Evolutionary conservation across 495 filamentous ascomycete species (phyloP).

Genomic region (Darksidea phi): DNA sequence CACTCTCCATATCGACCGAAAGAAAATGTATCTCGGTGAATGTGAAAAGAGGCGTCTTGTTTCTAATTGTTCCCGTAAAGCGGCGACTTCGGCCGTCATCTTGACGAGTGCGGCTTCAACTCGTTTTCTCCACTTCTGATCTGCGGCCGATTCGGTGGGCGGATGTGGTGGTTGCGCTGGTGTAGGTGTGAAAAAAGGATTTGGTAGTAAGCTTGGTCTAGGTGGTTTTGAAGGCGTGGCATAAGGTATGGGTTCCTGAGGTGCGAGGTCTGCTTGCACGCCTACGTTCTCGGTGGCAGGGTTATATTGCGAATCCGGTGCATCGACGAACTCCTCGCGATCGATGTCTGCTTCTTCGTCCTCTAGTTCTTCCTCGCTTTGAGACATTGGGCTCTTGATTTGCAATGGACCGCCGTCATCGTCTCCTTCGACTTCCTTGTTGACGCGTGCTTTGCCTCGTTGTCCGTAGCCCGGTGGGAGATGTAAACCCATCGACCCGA

Average conservation of each 20-base stretch:
- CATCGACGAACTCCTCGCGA: slow-evolving; percentile 45
- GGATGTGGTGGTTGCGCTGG: background rate
- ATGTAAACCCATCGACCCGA: slow-evolving; percentile 31
- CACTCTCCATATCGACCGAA: slow-evolving; percentile 72
- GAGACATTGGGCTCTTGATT: slow-evolving; percentile 76
- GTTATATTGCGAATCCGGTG: slow-evolving; percentile 44
- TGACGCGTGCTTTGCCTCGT: background rate
- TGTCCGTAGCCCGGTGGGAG: slow-evolving; percentile 24
- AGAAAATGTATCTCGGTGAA: slow-evolving; percentile 55
- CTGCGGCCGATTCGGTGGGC: slow-evolving; percentile 12
- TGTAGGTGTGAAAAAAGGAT: no score
- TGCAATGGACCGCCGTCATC: slow-evolving; percentile 49
- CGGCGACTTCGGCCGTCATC: slow-evolving; percentile 89
- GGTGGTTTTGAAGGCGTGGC: no score
- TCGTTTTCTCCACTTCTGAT: slow-evolving; percentile 68
- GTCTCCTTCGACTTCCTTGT: background rate
- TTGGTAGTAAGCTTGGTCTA: no score
- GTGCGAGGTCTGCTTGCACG: slow-evolving; percentile 9
- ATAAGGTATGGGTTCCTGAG: background rate
- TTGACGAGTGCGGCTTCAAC: slow-evolving; percentile 86
- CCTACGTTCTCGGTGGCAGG: slow-evolving; percentile 22
- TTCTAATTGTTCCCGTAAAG: slow-evolving; percentile 89
- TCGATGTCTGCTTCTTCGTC: slow-evolving; percentile 42
- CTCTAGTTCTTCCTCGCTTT: slow-evolving; percentile 66
- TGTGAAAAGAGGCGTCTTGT: slow-evolving; percentile 57